A percentile compares a stretch with the other conserved stretches of the same genome.
Conservation (phyloP, 768 basidiomycete genomes). For the Leccinum barrowsii region DNA sequence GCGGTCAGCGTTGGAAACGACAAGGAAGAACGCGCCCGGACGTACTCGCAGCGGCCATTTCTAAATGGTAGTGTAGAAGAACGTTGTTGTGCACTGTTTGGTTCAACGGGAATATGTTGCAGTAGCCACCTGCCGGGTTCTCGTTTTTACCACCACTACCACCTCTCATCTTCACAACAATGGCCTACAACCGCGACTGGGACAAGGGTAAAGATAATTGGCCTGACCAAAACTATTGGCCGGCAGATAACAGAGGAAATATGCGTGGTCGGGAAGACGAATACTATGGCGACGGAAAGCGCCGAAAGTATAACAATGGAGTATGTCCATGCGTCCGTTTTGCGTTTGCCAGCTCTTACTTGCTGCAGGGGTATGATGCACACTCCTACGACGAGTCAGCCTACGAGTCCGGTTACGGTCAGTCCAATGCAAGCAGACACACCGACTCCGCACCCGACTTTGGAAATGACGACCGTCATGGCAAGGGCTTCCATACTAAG, state of each 20-base stretch:
- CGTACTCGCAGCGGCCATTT: slow-evolving; percentile 70
- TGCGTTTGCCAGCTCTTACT: slow-evolving; percentile 5
- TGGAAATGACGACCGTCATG: slow-evolving; percentile 48
- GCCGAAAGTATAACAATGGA: slow-evolving; percentile 75
- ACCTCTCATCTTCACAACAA: slow-evolving; percentile 26
- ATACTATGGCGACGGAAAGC: slow-evolving; percentile 65
- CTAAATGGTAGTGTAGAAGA: slow-evolving; percentile 25
- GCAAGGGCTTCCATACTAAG: slow-evolving; percentile 48
- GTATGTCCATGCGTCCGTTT: slow-evolving; percentile 34
- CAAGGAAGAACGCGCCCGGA: slow-evolving; percentile 4
- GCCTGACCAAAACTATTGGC: slow-evolving; percentile 46
- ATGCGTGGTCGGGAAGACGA: slow-evolving; percentile 66
- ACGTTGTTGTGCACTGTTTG: slow-evolving; percentile 32
- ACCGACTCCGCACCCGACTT: slow-evolving; percentile 41
- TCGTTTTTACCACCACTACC: slow-evolving; percentile 21
- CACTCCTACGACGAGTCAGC: slow-evolving; percentile 48
- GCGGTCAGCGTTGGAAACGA: slow-evolving; percentile 9
- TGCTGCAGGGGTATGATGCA: slow-evolving; percentile 48
- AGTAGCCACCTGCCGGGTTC: slow-evolving; percentile 6
- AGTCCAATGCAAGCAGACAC: slow-evolving; percentile 29
- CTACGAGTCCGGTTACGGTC: slow-evolving; percentile 33
- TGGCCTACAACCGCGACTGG: slow-evolving; percentile 86
- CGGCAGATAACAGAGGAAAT: slow-evolving; percentile 35
- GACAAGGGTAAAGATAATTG: slow-evolving; percentile 71
- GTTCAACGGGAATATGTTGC: slow-evolving; percentile 6